Evolutionary conservation across 441 rosid genomes (phyloP), one percentile per base, ranked within the genome.

Genomic region (Populus tomentosa): DNA sequence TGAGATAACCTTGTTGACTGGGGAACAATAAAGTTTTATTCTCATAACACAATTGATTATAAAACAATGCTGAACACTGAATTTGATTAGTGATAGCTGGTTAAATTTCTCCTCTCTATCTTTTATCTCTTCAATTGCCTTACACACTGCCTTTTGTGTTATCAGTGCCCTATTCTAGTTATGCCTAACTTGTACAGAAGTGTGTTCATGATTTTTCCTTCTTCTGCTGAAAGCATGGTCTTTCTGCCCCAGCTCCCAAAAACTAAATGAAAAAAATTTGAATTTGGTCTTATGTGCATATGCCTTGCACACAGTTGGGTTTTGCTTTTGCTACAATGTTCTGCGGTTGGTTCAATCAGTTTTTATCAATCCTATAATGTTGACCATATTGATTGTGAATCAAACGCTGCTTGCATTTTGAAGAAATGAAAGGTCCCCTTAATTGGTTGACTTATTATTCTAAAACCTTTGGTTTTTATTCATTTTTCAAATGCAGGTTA

Each of bases 401-500:
- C 26, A 21, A 35, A 46, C 14, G 13, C 24, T 69, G 35, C 24
- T 10, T 63, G 8, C 18, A 26, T 68, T 35, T 30, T 77, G 65
- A 9, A 30, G 61, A 59, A 73, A 56, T 10, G 32, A 67, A 38
- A 74, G 1, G 20, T 23, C 11, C 18, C 24, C 33, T 35, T 46
- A 30, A 42, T 33, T 32, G 20, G 74, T 40, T 38, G 24, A 59
- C 16, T 70, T 33, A 72, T 21, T 24, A 53, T 67, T 56, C 11
- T 72, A 77, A 66, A 42, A 14, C 59, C 7, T 71, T 36, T 67
- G 80, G 67, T 33, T 24, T 23, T 42, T 28, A 40, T 67, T 30
- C 30, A 28, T 28, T 28, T 28, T 28, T 28, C 30, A 28, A 28
- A 28, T 28, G 30, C 30, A 28, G 30, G 97, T 97, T 42, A 97